Conservation (phyloP, 2,329 filamentous ascomycete species). For the Xenoacremonium recifei region DNA sequence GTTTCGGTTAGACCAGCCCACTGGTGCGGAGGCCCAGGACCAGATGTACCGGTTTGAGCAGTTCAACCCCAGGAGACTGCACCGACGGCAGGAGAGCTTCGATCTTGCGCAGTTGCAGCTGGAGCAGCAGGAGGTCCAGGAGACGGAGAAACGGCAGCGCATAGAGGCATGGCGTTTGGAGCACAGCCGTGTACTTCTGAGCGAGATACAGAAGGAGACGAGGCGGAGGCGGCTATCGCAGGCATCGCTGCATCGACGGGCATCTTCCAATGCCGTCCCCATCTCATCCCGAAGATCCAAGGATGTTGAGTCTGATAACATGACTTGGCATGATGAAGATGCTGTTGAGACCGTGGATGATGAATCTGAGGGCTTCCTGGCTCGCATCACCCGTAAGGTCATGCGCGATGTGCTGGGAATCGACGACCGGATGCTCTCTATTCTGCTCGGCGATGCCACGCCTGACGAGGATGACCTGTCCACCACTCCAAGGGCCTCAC, state of each 20-base stretch:
- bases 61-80: slow-evolving; percentile 71
- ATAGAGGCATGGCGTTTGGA: slow-evolving; percentile 93
- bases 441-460: slow-evolving; percentile 82
- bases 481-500: slow-evolving; percentile 46
- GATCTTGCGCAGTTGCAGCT: slow-evolving; percentile 50
- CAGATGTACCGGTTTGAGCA: slow-evolving; percentile 87
- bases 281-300: slow-evolving; percentile 23
- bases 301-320: slow-evolving; percentile 36
- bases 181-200: slow-evolving; percentile 79
- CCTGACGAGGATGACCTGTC: slow-evolving; percentile 50
- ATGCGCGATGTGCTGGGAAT: slow-evolving; percentile 89
- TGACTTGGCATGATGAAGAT: slow-evolving; percentile 55
- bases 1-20: slow-evolving; percentile 65
- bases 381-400: slow-evolving; percentile 78
- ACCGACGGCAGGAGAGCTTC: slow-evolving; percentile 51
- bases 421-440: slow-evolving; percentile 78
- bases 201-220: slow-evolving; percentile 88
- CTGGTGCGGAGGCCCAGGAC: slow-evolving; percentile 65
- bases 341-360: slow-evolving; percentile 44
- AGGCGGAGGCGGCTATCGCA: slow-evolving; percentile 63
- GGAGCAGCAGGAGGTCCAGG: slow-evolving; percentile 56
- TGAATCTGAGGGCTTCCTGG: slow-evolving; percentile 70
- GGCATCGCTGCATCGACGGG: slow-evolving; percentile 38
- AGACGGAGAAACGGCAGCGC: slow-evolving; percentile 73
- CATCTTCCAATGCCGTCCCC: slow-evolving; percentile 26